Percentiles rank a stretch among this genome's conserved stretches.
These are phyloP conservation scores for Yamadazyma sp. DNA, from an alignment of 805 yeast species.

Conservation along the genomic window DNA sequence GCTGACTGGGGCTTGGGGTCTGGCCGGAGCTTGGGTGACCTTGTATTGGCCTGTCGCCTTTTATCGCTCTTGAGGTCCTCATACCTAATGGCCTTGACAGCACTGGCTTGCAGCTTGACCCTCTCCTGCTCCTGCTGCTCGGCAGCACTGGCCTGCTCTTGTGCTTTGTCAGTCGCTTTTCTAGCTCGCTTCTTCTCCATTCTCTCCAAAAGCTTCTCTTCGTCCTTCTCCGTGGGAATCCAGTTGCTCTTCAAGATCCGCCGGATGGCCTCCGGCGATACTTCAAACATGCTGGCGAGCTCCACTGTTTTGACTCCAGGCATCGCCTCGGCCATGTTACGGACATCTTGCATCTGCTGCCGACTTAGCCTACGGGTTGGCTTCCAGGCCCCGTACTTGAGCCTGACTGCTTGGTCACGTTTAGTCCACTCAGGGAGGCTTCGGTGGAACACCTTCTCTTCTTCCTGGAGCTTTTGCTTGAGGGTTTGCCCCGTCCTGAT, in stretches of 20 bases:
- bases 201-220: conserved; percentile 43
- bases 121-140: no score
- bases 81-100: no score
- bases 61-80: no score
- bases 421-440: conserved; percentile 58
- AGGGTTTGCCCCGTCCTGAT: not conserved
- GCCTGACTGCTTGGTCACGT: conserved; percentile 61
- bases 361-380: conserved; percentile 69
- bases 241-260: conserved; percentile 77
- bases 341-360: conserved; percentile 64
- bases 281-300: conserved; percentile 60
- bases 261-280: conserved; percentile 81
- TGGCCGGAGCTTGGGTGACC: not conserved
- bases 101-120: no score
- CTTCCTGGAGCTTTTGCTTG: not conserved
- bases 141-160: conserved; percentile 1
- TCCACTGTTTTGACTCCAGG: conserved; percentile 64
- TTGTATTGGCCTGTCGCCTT: conserved; percentile 1
- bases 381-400: conserved; percentile 66
- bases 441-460: conserved; percentile 8
- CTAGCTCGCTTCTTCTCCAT: conserved; percentile 41
- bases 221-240: conserved; percentile 63
- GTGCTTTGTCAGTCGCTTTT: not conserved
- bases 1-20: not conserved
- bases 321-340: conserved; percentile 50